Evolutionary conservation across 2,329 filamentous ascomycete genomes (phyloP), one percentile per base, ranked within the genome.

Genomic region (Bipolaris victoriae): DNA sequence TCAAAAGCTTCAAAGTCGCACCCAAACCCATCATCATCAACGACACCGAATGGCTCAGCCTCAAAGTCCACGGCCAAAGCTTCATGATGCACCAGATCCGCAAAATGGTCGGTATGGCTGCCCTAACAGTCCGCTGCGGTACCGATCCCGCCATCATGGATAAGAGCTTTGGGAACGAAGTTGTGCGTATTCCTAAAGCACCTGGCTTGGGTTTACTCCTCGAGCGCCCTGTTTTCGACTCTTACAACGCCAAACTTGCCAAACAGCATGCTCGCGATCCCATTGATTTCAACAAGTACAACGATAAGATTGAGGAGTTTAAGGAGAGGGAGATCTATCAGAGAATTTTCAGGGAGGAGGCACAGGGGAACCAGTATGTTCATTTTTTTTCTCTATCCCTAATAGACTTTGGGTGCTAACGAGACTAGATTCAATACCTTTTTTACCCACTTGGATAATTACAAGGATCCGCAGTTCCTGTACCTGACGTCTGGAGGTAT

Each of bases 31-130:
- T 97, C 70, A 86, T 92, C 71, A 96, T 96, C 77, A 87, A 91
- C 75, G 88, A 94, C 72, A 97, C 92, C 1, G 90, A 99, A 80
- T 99, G 95, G 95, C 83, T 99, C 4, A 95, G 90, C 41, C 83
- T 98, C 65, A 97, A 96, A 75, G 93, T 99, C 22, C 95, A 99
- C 77, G 95, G 95, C 0, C 95, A 99, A 78, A 94, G 90, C 72
- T 99, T 99, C 83, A 99, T 99, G 95, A 99, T 99, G 95, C 95
- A 99, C 78, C 95, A 99, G 80, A 99, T 99, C 77, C 89, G 95
- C 71, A 99, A 98, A 79, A 98, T 99, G 95, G 91, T 99, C 15
- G 92, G 91, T 55, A 92, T 99, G 89, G 91, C 88, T 7, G 87
- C 91, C 33, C 82, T 99, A 58, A 82, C 94, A 5, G 89, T 96